phyloP scores from a whole-genome alignment of 306 rosid species.

The Prunus padus region DNA sequence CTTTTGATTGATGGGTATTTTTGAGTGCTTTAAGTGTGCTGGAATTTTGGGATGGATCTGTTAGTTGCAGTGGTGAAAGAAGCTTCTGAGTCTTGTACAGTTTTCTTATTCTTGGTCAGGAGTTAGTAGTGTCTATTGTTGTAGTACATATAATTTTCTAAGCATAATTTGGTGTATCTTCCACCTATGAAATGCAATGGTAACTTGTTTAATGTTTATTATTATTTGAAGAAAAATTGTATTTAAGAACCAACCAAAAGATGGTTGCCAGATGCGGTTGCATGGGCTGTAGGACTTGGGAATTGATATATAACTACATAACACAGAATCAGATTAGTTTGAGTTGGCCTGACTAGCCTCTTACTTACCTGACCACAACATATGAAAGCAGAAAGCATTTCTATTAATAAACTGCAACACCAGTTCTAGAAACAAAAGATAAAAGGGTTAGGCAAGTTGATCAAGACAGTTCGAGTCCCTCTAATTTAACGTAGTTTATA shows the following conservation, averaged over 20 bases:
- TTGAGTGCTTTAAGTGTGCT: constrained; percentile 36
- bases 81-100: constrained; percentile 35
- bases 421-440: background rate
- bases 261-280: too few relatives aligned
- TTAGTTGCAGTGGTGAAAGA: constrained; percentile 22
- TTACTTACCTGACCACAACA: too few relatives aligned
- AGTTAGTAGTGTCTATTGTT: constrained; percentile 1
- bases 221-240: too few relatives aligned
- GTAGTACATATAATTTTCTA: background rate
- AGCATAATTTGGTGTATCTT: constrained; percentile 5
- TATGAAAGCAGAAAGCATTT: too few relatives aligned
- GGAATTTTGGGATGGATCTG: constrained; percentile 10
- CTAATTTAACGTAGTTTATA: too few relatives aligned
- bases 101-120: constrained; percentile 8
- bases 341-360: too few relatives aligned
- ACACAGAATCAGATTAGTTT: too few relatives aligned
- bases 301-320: too few relatives aligned
- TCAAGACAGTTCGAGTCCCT: too few relatives aligned
- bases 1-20: constrained; percentile 30
- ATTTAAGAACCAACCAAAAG: too few relatives aligned
- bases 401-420: constrained; percentile 7
- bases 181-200: constrained; percentile 2
- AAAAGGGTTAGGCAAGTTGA: too few relatives aligned
- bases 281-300: too few relatives aligned
- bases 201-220: background rate